A percentile compares a stretch with the other conserved stretches of the same genome.
Evolutionary conservation across 2,329 filamentous ascomycete genomes (phyloP).

Genomic region (Zelopaecilomyces penicillatus): DNA sequence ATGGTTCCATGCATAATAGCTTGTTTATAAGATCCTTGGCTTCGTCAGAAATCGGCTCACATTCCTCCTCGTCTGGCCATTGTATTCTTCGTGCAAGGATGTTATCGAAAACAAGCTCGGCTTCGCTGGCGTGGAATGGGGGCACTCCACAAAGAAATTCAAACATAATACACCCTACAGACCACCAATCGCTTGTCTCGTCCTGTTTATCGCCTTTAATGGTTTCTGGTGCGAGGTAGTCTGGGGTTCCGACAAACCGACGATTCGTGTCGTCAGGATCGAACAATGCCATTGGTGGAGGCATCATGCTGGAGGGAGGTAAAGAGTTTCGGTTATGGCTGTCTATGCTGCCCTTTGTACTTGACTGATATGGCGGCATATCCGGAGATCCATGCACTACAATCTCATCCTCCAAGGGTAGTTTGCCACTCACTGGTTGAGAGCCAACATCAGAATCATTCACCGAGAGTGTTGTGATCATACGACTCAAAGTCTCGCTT

Average conservation of each 20-base stretch:
- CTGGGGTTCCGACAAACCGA: constrained; percentile 91
- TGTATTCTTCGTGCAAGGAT: constrained; percentile 83
- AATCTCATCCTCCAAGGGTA: constrained; percentile 67
- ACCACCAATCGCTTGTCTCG: constrained; percentile 99
- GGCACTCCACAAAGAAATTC: constrained; percentile 91
- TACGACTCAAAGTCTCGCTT: constrained; percentile 73
- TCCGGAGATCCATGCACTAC: constrained; percentile 71
- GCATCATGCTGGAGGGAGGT: constrained; percentile 61
- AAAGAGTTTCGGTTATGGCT: constrained; percentile 24
- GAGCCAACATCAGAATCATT: constrained; percentile 47
- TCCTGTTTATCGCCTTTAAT: constrained; percentile 93
- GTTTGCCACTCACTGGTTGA: constrained; percentile 39
- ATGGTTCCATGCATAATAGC: constrained; percentile 76
- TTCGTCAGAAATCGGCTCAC: constrained; percentile 66
- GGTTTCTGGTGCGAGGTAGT: constrained; percentile 94
- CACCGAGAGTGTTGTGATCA: constrained; percentile 73
- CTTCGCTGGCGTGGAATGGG: constrained; percentile 83
- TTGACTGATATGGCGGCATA: constrained; percentile 40
- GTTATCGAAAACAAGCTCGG: constrained; percentile 94
- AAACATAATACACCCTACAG: constrained; percentile 94
- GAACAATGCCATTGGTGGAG: constrained; percentile 88
- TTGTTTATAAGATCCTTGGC: constrained; percentile 93
- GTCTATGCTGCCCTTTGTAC: constrained; percentile 23
- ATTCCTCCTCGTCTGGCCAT: constrained; percentile 80
- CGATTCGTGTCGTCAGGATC: constrained; percentile 90